Evolutionary conservation across 805 yeast species (phyloP), one percentile per base, ranked within the genome.

Genomic region (Candida maris): DNA sequence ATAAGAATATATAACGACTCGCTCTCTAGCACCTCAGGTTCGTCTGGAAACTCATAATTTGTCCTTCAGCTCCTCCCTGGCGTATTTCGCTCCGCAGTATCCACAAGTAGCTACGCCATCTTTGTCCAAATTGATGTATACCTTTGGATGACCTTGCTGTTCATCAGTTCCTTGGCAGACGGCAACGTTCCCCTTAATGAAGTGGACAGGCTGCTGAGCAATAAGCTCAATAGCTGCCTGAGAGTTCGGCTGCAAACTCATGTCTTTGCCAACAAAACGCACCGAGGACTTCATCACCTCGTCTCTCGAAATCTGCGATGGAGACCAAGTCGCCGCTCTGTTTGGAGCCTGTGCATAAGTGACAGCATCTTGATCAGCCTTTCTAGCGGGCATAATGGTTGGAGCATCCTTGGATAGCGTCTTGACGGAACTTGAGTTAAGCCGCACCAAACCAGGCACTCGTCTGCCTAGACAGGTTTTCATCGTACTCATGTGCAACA

Each of bases 141-240:
- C 77, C 59, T 81, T 82, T 29, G 95, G 95, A 59, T 85, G 95
- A 14, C 95, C 95, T 51, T 78, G 84, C 52, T 75, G 77, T 8
- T 83, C 84, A 49, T 70, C 78, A 48, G 83, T 80, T 26, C 95
- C 95, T 51, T 83, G 85, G 59, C 95, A 86, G 13, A 81, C 91
- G 1, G 95, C 95, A 35, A 78, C 61, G 51, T 77, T 71, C 20
- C 45, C 41, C 26, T 62, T 52, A 42, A 85, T 65, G 54, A 73
- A 82, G 48, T 76, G 67, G 27, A 85, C 65, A 3, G 95, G 95
- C 54, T 79, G 78, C 54, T 80, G 65, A 21, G 82, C 80, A 49
- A 86, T 83, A 60, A 86, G 71, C 30, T 86, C 93, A 53, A 86
- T 86, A 38, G 94, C 95, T 27, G 94, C 85, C 44, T 77, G 77